Evolutionary conservation across 805 yeast genomes (phyloP).

Genomic region (Saccharomycopsis sp.): DNA sequence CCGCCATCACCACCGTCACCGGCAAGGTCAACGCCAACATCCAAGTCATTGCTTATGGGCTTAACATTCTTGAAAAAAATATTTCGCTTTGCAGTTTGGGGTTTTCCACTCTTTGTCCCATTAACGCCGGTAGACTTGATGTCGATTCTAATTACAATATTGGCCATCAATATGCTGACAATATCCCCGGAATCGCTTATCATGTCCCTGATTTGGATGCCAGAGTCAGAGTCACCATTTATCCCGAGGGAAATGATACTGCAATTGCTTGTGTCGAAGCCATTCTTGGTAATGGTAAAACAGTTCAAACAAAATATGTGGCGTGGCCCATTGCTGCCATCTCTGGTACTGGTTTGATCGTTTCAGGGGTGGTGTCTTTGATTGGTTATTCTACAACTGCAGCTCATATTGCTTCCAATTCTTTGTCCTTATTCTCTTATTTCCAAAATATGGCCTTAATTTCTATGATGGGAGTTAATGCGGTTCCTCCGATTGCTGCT

Average conservation of each 20-base stretch:
- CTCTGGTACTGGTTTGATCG: constrained; percentile 76
- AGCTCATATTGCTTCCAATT: constrained; percentile 94
- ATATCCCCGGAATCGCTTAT: constrained; percentile 77
- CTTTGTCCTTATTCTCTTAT: constrained; percentile 83
- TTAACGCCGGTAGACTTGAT: constrained; percentile 79
- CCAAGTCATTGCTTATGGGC: constrained; percentile 70
- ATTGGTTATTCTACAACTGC: constrained; percentile 89
- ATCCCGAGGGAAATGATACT: constrained; percentile 33
- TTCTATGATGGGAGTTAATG: constrained; percentile 89
- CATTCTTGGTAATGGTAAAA: constrained; percentile 72
- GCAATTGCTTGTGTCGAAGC: constrained; percentile 92
- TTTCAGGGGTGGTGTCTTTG: constrained; percentile 79
- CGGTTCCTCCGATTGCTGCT: constrained; percentile 93
- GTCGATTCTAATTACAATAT: constrained; percentile 42
- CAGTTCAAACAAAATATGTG: constrained; percentile 86
- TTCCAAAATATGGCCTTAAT: constrained; percentile 90
- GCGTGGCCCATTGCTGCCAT: constrained; percentile 95
- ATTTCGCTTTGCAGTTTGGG: constrained; percentile 57
- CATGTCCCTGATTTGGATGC: constrained; percentile 94
- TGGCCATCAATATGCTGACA: constrained; percentile 27
- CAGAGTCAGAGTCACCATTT: constrained; percentile 64
- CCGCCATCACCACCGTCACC: constrained; percentile 73
- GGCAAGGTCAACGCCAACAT: constrained; percentile 60
- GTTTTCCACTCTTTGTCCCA: constrained; percentile 63
- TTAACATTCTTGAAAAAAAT: constrained; percentile 43